Base-by-base conservation (phyloP, 2,329 filamentous ascomycete genomes). In the Aspergillus proliferans region DNA sequence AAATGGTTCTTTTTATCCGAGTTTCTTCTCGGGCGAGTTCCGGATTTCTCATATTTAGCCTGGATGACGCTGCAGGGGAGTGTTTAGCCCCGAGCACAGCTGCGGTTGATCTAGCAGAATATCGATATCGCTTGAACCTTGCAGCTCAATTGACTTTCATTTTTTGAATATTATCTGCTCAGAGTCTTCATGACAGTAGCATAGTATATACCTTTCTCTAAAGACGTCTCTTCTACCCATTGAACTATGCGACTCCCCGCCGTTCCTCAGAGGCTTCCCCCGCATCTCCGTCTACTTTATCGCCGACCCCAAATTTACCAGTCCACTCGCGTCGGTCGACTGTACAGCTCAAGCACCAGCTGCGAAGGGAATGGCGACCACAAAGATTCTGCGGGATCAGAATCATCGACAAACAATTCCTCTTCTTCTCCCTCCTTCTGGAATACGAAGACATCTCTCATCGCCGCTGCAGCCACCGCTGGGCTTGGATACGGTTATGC, bases 401-500 rank as follows among this genome's bases (percentile, higher is more conserved):
- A 39, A 3, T 54, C 59, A 8, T 56, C 55, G 21, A 24, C 52
- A 10, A 43, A 45, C 6, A 45, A 46, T 24, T 28, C 55, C 1
- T 41, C 58, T 1, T 52, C 48, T 28, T 24, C 56, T 1, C 38
- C 58, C 0, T 52, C 49, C 7, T 76, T 76, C 40, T 67, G 68
- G 77, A 75, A 71, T 2, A 74, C 75, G 2, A 64, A 70, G 15
- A 69, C 73, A 40, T 76, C 74, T 4, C 51, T 79, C 2, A 62
- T 79, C 14, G 64, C 77, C 43, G 71, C 76, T 43, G 71, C 72
- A 24, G 72, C 78, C 44, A 75, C 76, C 15, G 76, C 74, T 24
- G 72, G 74, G 9, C 59, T 77, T n/a, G 74, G 78, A 3, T 82
- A 81, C 55, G 63, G 71, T 12, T 72, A 73, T 48, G 77, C 78